Base-by-base conservation (phyloP, 2,329 filamentous ascomycete genomes). In the Ophiocordyceps camponoti-leonardi region DNA sequence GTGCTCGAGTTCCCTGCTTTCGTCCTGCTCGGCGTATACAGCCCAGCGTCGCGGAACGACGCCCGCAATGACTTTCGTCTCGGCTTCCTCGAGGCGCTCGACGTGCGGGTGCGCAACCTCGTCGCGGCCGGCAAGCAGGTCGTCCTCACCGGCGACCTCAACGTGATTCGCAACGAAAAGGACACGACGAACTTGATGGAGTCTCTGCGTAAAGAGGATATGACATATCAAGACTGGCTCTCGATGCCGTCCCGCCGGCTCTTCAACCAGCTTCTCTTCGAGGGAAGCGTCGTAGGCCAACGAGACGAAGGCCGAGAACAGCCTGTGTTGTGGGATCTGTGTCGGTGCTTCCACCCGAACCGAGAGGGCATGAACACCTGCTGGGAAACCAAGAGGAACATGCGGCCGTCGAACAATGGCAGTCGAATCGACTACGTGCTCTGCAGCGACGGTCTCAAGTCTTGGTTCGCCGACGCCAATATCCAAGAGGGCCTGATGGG, bases 401-500 rank as follows among this genome's bases (percentile, higher is more conserved):
- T 86, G n/a, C 73, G 92, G n/a, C 90, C 90, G 3, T 87, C 85
- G 3, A 96, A 96, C 59, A 93, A 83, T 61, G 92, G 92, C 6
- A 83, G 85, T 46, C 77, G 92, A 33, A 96, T 96, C 53, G 92
- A 98, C 61, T 96, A 94, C 61, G 75, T 98, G 18, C 71, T 96
- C 4, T 94, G 86, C 58, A 92, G 79, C 51, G 69, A 81, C 39
- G 73, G 75, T 33, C 83, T 94, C 68, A 83, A 80, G 54, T 66
- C 74, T 44, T 95, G 88, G 86, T 83, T 94, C 55, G 68, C 67
- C 23, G 76, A 80, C 41, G 77, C 86, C 7, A 80, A 95, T 54
- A 96, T 96, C 30, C 92, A 96, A 59, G 86, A 94, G 61, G 88
- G 88, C 0, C 66, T 96, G 20, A 82, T 94, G 73, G 92, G 92